These are phyloP conservation scores for Suhomyces tanzawaensis DNA, from an alignment of 805 yeast genomes.

Conservation along the genomic window DNA sequence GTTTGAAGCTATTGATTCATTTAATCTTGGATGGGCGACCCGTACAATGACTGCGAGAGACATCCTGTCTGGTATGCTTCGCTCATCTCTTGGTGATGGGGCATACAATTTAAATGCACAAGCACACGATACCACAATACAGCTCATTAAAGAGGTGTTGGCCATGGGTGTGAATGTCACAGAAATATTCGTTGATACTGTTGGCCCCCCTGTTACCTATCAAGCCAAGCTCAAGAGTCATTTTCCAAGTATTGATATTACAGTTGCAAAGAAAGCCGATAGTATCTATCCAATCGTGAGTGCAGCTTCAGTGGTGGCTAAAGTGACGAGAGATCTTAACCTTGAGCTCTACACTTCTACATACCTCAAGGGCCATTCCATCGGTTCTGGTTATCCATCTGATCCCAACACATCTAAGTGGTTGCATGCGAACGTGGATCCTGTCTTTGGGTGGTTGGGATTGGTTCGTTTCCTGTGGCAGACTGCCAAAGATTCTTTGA, in stretches of 20 bases:
- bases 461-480: conserved; percentile 90
- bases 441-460: conserved; percentile 84
- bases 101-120: conserved; percentile 84
- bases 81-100: conserved; percentile 47
- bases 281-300: conserved; percentile 88
- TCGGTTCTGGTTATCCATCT: conserved; percentile 92
- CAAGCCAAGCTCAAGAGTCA: conserved; percentile 65
- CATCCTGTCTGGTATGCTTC: conserved; percentile 84
- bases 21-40: conserved; percentile 84
- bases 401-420: conserved; percentile 85
- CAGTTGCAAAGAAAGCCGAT: conserved; percentile 95
- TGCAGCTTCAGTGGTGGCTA: conserved; percentile 93
- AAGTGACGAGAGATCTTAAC: conserved; percentile 84
- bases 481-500: conserved; percentile 74
- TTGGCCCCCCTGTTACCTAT: conserved; percentile 89
- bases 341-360: conserved; percentile 35
- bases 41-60: conserved; percentile 83
- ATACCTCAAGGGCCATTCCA: conserved; percentile 35
- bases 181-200: conserved; percentile 89
- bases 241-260: conserved; percentile 70
- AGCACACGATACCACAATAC: conserved; percentile 93
- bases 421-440: conserved; percentile 63
- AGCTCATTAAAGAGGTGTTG: conserved; percentile 63
- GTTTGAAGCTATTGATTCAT: conserved; percentile 48
- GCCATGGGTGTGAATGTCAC: conserved; percentile 59